A percentile compares a stretch with the other conserved stretches of the same genome.
Evolutionary conservation across 495 filamentous ascomycete species (phyloP).

Genomic region (Sphaerosporella brunnea): DNA sequence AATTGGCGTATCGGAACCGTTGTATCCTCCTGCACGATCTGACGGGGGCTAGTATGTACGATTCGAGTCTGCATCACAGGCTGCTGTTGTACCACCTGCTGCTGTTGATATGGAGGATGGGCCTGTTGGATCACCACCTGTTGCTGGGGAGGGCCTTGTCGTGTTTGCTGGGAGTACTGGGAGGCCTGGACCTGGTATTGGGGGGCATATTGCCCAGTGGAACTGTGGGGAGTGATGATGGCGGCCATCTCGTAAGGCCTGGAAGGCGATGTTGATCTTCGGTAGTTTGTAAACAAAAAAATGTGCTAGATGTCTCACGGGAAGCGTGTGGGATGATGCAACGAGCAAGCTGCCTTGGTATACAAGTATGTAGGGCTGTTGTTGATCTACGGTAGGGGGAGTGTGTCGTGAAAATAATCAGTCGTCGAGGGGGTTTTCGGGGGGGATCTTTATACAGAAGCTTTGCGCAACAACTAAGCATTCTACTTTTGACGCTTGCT

Average conservation of each 20-base stretch:
- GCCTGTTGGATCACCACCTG: conserved; percentile 1
- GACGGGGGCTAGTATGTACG: neutral
- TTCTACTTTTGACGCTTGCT: too few species aligned
- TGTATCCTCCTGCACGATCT: neutral
- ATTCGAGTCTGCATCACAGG: conserved; percentile 6
- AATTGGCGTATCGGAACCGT: conserved; percentile 3
- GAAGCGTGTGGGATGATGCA: neutral
- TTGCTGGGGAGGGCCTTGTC: neutral
- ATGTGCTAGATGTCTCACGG: neutral
- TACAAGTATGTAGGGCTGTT: neutral
- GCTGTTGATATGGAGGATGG: conserved; percentile 4
- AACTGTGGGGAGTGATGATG: neutral
- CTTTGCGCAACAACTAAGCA: too few species aligned
- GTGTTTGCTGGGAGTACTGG: neutral
- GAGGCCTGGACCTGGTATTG: neutral
- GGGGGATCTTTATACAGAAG: too few species aligned
- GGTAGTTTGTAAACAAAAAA: neutral
- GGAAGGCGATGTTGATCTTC: conserved; percentile 2
- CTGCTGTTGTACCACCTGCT: conserved; percentile 4
- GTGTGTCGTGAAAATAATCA: too few species aligned
- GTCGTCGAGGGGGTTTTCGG: too few species aligned
- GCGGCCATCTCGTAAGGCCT: conserved; percentile 1
- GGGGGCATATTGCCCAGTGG: conserved; percentile 1
- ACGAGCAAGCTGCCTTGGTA: neutral
- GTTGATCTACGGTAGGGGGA: conserved; percentile 1